Evolutionary conservation across 495 filamentous ascomycete species (phyloP).

Genomic region (Penicillium paxilli): DNA sequence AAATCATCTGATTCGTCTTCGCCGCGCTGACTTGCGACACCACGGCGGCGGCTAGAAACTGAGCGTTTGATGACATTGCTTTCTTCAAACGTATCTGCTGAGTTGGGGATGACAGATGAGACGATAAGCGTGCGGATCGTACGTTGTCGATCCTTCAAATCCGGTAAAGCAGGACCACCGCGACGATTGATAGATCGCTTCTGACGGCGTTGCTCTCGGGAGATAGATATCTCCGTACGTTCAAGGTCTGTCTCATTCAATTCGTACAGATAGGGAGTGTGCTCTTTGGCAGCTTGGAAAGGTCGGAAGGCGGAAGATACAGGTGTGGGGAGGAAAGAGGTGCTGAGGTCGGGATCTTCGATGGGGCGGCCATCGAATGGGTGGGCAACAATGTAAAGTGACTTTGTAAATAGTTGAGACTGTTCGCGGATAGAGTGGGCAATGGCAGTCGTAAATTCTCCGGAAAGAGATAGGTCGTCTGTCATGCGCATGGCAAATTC

Average conservation of each 20-base stretch:
- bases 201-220: constrained; percentile 87
- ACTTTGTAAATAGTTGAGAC: constrained; percentile 87
- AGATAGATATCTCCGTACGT: constrained; percentile 85
- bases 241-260: constrained; percentile 89
- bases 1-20: constrained; percentile 85
- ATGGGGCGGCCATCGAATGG: constrained; percentile 93
- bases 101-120: constrained; percentile 86
- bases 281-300: constrained; percentile 88
- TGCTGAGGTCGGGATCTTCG: constrained; percentile 83
- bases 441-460: constrained; percentile 96
- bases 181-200: constrained; percentile 93
- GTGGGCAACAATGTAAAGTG: constrained; percentile 88
- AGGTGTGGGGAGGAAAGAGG: constrained; percentile 84
- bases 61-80: constrained; percentile 81
- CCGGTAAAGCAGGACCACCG: constrained; percentile 90
- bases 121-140: constrained; percentile 90
- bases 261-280: constrained; percentile 89
- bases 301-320: constrained; percentile 81
- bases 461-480: constrained; percentile 84
- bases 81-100: constrained; percentile 75
- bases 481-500: constrained; percentile 90
- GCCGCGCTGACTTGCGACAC: constrained; percentile 50
- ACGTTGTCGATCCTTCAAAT: constrained; percentile 90
- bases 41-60: constrained; percentile 52
- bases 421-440: constrained; percentile 97